Conservation (phyloP, 2,329 filamentous ascomycete genomes). For the Sclerotinia trifoliorum region DNA sequence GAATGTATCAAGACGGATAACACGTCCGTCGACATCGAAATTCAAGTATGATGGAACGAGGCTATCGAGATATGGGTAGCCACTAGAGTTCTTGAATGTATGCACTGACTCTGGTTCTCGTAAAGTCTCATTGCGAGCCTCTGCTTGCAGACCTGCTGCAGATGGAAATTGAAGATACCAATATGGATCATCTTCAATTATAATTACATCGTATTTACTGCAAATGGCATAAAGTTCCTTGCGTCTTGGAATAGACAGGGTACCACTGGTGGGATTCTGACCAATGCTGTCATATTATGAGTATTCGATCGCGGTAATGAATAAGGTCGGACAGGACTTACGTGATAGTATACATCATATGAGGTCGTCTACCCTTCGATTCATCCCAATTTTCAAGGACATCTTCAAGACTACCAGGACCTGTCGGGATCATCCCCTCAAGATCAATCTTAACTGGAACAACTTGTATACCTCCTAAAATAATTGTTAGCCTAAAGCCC, state of each 20-base stretch:
- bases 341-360: constrained; percentile 88
- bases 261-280: constrained; percentile 82
- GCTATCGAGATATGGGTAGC: constrained; percentile 77
- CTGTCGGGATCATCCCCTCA: constrained; percentile 74
- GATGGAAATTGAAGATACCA: constrained; percentile 92
- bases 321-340: constrained; percentile 47
- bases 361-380: constrained; percentile 69
- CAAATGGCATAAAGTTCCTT: constrained; percentile 79
- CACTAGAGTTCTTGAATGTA: constrained; percentile 50
- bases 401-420: constrained; percentile 71
- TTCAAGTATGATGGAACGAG: constrained; percentile 79
- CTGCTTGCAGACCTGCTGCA: constrained; percentile 48
- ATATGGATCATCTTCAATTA: constrained; percentile 92
- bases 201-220: constrained; percentile 82
- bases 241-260: constrained; percentile 69
- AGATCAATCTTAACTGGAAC: constrained; percentile 73
- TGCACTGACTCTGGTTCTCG: constrained; percentile 30
- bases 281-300: constrained; percentile 59
- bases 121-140: constrained; percentile 41
- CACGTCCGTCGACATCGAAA: constrained; percentile 80
- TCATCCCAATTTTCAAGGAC: constrained; percentile 82
- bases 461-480: constrained; percentile 56
- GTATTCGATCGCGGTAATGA: constrained; percentile 9
- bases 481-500: background rate
- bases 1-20: constrained; percentile 88